phyloP scores from a whole-genome alignment of 805 yeast species.

The Kodamaea hsintzibuensis region DNA sequence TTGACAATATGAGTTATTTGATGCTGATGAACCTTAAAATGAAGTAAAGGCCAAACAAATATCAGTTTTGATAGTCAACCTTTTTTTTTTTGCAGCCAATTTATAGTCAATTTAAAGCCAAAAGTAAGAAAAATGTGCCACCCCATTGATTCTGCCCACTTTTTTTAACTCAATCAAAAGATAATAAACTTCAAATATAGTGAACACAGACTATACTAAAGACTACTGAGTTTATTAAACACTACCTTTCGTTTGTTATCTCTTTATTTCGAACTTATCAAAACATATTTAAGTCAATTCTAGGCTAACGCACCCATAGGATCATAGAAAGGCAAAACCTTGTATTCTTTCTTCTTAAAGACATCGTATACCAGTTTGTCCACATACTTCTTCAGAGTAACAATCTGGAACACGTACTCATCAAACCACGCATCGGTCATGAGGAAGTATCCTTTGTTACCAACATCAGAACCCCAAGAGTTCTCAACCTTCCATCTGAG shows the following conservation, averaged over 20 bases:
- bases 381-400: constrained; percentile 39
- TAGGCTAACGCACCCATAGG: constrained; percentile 47
- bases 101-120: not conserved
- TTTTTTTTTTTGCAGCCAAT: no score
- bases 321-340: constrained; percentile 39
- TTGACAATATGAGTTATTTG: not conserved
- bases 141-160: no score
- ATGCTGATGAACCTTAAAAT: not conserved
- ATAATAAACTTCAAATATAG: no score
- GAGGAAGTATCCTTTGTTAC: constrained; percentile 42
- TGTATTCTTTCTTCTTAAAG: constrained; percentile 34
- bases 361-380: constrained; percentile 35
- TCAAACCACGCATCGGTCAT: constrained; percentile 48
- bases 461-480: constrained; percentile 44
- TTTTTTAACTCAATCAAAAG: no score
- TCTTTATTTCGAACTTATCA: no score
- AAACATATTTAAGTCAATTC: not conserved
- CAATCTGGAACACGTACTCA: constrained; percentile 45
- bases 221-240: not conserved
- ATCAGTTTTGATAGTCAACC: no score
- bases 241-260: no score
- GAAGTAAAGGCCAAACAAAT: not conserved
- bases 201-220: no score
- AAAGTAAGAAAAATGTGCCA: not conserved
- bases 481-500: constrained; percentile 47